Evolutionary conservation across 352 stramenopile genomes (phyloP).

Genomic region (Phytophthora citricola): DNA sequence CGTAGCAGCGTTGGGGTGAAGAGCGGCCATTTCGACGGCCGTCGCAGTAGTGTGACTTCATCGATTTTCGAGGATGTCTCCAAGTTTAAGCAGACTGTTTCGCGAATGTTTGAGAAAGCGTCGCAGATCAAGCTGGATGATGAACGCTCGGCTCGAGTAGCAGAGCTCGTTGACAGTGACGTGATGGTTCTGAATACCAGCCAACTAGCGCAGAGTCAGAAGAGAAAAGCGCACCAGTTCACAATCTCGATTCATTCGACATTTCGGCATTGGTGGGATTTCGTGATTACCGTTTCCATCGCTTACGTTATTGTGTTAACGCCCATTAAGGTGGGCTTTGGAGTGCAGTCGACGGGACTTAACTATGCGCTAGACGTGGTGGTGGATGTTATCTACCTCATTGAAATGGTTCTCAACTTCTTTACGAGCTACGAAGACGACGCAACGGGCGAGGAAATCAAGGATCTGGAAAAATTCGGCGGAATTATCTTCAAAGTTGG

Average conservation of each 20-base stretch:
- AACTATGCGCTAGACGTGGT: constrained; percentile 52
- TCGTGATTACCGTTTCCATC: constrained; percentile 57
- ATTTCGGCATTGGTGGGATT: constrained; percentile 70
- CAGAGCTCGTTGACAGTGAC: constrained; percentile 64
- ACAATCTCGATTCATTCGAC: constrained; percentile 69
- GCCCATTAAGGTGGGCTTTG: constrained; percentile 65
- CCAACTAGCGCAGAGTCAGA: constrained; percentile 65
- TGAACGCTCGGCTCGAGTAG: constrained; percentile 46
- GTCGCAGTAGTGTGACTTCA: constrained; percentile 34
- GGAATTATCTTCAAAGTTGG: constrained; percentile 63
- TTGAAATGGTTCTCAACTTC: constrained; percentile 67
- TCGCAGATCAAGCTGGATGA: constrained; percentile 44
- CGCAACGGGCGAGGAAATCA: constrained; percentile 65
- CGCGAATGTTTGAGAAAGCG: constrained; percentile 52
- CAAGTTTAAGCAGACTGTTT: constrained; percentile 43
- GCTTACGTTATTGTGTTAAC: constrained; percentile 64
- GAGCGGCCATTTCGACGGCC: not conserved
- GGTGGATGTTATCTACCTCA: constrained; percentile 64
- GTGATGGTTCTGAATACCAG: constrained; percentile 67
- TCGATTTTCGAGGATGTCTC: constrained; percentile 42
- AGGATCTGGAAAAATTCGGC: constrained; percentile 62
- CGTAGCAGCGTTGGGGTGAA: constrained; percentile 22
- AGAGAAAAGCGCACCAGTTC: constrained; percentile 52
- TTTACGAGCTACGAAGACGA: constrained; percentile 75
- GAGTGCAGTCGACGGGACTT: constrained; percentile 35